These are phyloP conservation scores for Chaetomium cochliodes DNA, from an alignment of 495 filamentous ascomycete genomes.

Conservation along the genomic window DNA sequence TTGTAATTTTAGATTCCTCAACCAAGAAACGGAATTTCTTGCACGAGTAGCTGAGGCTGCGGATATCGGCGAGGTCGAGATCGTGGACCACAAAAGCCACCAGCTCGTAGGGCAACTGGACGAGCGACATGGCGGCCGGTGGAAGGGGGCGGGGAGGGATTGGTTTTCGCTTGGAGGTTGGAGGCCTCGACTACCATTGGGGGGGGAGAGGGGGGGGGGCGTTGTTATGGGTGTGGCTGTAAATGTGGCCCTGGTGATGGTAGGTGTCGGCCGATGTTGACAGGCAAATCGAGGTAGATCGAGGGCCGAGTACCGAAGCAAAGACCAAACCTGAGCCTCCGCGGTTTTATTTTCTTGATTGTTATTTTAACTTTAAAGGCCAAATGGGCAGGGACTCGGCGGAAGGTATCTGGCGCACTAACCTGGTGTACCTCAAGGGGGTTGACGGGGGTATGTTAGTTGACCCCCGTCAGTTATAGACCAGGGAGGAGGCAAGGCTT, in stretches of 20 bases:
- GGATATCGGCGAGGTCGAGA: conserved; percentile 53
- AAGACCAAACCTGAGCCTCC: no score
- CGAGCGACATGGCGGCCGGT: conserved; percentile 31
- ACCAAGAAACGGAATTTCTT: conserved; percentile 54
- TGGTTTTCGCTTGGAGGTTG: background rate
- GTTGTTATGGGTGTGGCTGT: background rate
- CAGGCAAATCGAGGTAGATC: no score
- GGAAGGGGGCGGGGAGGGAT: background rate
- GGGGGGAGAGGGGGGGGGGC: background rate
- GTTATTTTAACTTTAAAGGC: no score
- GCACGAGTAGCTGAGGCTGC: conserved; percentile 52
- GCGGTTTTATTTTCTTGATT: no score
- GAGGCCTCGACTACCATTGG: background rate
- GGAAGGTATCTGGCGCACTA: no score
- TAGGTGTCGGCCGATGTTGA: no score
- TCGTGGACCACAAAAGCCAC: conserved; percentile 58
- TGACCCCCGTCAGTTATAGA: no score
- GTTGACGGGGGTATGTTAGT: no score
- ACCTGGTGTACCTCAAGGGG: no score
- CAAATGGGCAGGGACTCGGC: no score
- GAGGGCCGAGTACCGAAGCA: no score
- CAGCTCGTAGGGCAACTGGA: conserved; percentile 60
- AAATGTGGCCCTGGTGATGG: background rate
- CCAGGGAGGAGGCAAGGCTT: no score
- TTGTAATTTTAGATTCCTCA: conserved; percentile 61